phyloP scores from a whole-genome alignment of 2,329 filamentous ascomycete genomes.

The Venturia asperata region DNA sequence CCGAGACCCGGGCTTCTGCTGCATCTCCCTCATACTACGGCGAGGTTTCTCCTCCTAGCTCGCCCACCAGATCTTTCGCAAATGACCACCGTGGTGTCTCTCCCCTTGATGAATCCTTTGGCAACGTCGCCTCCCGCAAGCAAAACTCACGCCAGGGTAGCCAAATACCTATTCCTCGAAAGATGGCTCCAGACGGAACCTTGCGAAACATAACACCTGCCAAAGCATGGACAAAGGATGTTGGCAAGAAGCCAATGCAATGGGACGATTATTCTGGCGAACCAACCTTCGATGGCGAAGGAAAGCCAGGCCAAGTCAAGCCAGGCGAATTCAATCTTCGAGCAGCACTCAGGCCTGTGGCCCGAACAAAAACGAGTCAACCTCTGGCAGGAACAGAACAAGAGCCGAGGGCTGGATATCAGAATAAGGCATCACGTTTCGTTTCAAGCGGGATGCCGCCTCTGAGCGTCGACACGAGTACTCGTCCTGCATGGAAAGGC shows the following conservation, averaged over 20 bases:
- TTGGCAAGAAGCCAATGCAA: conserved; percentile 23
- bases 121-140: conserved; percentile 9
- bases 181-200: neutral
- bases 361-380: neutral
- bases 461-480: conserved; percentile 32
- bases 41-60: conserved; percentile 22
- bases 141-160: conserved; percentile 17
- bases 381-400: neutral
- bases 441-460: conserved; percentile 19
- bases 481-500: conserved; percentile 57
- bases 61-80: conserved; percentile 16
- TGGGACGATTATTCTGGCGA: conserved; percentile 65
- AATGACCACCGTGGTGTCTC: conserved; percentile 31
- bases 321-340: conserved; percentile 35
- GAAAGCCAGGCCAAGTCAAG: conserved; percentile 50
- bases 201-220: neutral
- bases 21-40: conserved; percentile 26
- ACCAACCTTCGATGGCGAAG: conserved; percentile 50
- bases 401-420: conserved; percentile 25
- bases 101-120: conserved; percentile 32
- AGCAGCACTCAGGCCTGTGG: conserved; percentile 11
- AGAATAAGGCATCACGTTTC: conserved; percentile 28
- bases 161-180: conserved; percentile 19
- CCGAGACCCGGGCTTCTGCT: conserved; percentile 19
- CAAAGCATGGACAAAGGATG: conserved; percentile 17